Evolutionary conservation across 1,284 basidiomycete species (phyloP).

Genomic region (Apiotrichum gamsii): DNA sequence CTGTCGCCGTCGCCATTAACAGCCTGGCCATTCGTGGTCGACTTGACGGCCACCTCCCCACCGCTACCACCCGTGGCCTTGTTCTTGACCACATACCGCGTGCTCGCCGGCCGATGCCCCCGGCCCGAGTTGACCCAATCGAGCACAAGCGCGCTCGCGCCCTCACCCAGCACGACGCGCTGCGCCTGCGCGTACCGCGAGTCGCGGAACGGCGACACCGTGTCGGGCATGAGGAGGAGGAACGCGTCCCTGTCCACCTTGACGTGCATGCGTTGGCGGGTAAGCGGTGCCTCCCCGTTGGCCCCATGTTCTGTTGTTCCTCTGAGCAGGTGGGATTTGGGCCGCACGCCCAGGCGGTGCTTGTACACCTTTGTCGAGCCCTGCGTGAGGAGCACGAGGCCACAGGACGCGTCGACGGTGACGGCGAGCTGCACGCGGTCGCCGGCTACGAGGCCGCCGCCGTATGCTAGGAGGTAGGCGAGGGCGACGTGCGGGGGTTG

Average conservation of each 20-base stretch:
- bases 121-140: constrained; percentile 89
- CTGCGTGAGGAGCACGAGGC: constrained; percentile 50
- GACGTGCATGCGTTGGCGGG: constrained; percentile 53
- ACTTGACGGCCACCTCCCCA: too few species aligned
- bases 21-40: too few species aligned
- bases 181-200: constrained; percentile 77
- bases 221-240: constrained; percentile 79
- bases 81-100: background rate
- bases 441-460: constrained; percentile 86
- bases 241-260: constrained; percentile 53
- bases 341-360: constrained; percentile 53
- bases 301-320: too few species aligned
- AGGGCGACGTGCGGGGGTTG: constrained; percentile 53
- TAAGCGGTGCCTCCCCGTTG: constrained; percentile 21
- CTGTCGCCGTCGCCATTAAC: too few species aligned
- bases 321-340: constrained; percentile 18
- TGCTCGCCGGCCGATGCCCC: constrained; percentile 14
- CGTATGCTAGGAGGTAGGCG: constrained; percentile 80
- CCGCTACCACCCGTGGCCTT: too few species aligned
- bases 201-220: constrained; percentile 82
- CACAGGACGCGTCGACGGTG: constrained; percentile 52
- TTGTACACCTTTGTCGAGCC: constrained; percentile 95
- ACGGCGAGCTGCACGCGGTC: constrained; percentile 66
- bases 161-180: constrained; percentile 52
- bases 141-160: constrained; percentile 63